A percentile compares a stretch with the other conserved stretches of the same genome.
Conservation (phyloP, 306 rosid genomes). For the apple (Malus domestica) region DNA sequence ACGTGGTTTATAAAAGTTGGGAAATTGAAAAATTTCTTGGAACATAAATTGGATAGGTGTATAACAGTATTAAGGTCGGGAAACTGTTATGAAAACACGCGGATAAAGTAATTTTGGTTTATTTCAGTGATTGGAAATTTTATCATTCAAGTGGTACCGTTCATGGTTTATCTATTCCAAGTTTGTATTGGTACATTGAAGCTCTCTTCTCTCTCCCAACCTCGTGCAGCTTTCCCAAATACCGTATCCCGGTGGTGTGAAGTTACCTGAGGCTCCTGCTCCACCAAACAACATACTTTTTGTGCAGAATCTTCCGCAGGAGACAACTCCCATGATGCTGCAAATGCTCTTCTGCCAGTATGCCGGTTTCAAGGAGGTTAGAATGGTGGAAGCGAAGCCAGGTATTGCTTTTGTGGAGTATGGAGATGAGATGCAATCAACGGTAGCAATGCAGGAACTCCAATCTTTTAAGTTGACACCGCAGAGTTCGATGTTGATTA, state of each 20-base stretch:
- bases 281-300: constrained; percentile 94
- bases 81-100: background rate
- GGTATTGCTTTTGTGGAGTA: constrained; percentile 97
- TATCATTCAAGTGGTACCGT: background rate
- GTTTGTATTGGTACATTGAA: background rate
- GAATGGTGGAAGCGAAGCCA: constrained; percentile 96
- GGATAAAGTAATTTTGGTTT: background rate
- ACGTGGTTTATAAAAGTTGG: background rate
- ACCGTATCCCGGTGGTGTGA: constrained; percentile 82
- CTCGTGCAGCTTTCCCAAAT: constrained; percentile 54
- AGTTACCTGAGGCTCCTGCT: constrained; percentile 94
- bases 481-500: constrained; percentile 89
- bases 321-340: constrained; percentile 89
- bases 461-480: constrained; percentile 90
- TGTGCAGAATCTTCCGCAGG: constrained; percentile 85
- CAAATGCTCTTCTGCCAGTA: constrained; percentile 96
- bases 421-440: constrained; percentile 81
- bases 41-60: background rate
- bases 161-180: background rate
- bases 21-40: background rate
- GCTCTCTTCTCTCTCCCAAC: background rate
- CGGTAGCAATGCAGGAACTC: constrained; percentile 85
- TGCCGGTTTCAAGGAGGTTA: constrained; percentile 89
- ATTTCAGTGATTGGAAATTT: background rate
- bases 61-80: background rate